phyloP scores from a whole-genome alignment of 225 moss, liverwort and hornwort genomes.

The Climacium dendroides region DNA sequence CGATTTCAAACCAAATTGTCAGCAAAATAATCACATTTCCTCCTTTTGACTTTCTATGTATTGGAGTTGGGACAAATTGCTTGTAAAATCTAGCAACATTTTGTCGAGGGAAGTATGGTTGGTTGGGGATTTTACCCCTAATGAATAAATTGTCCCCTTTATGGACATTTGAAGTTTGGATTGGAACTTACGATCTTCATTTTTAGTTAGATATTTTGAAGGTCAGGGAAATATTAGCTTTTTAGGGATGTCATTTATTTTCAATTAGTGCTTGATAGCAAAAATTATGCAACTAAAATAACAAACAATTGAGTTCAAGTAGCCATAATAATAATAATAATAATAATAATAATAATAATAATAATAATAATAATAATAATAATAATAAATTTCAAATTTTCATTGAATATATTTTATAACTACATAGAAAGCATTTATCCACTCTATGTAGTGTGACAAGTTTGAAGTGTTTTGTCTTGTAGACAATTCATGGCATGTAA shows the following conservation, averaged over 20 bases:
- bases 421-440: neutral
- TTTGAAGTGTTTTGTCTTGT: neutral
- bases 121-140: fast-evolving
- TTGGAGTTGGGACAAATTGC: neutral
- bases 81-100: neutral
- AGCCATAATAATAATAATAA: no score
- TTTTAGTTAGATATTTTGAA: neutral
- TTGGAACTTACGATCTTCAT: no score
- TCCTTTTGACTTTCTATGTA: neutral
- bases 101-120: neutral
- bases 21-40: neutral
- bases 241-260: neutral
- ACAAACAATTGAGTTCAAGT: neutral
- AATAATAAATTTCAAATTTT: neutral
- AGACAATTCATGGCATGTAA: no score
- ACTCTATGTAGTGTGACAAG: fast-evolving
- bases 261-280: neutral
- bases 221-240: fast-evolving
- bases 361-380: no score
- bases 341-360: no score
- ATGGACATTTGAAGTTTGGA: neutral
- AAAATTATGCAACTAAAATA: neutral
- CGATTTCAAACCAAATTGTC: neutral
- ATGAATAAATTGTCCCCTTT: neutral
- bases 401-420: neutral